These are phyloP conservation scores for Aspergillus neoniger DNA, from an alignment of 2,329 filamentous ascomycete species.

Conservation along the genomic window DNA sequence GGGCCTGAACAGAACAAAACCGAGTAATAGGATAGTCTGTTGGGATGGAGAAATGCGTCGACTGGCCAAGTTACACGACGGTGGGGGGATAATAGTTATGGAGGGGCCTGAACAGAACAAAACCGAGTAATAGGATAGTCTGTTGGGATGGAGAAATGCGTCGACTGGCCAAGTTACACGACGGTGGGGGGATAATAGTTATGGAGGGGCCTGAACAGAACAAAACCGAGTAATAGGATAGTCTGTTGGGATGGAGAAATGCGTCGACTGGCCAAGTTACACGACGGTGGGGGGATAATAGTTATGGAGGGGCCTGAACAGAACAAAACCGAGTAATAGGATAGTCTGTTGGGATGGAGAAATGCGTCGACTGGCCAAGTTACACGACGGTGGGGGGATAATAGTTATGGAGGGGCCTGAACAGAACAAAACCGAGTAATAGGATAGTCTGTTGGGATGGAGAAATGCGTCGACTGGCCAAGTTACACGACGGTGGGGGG, in stretches of 20 bases:
- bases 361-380: not conserved
- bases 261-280: not conserved
- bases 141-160: not conserved
- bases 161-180: not conserved
- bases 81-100: not conserved
- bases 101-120: not conserved
- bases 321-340: not conserved
- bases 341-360: too few relatives aligned
- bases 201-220: not conserved
- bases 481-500: not conserved
- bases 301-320: not conserved
- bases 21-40: not conserved
- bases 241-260: too few relatives aligned
- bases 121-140: not conserved
- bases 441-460: too few relatives aligned
- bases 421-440: not conserved
- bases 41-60: not conserved
- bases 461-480: not conserved
- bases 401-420: not conserved
- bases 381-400: not conserved
- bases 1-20: not conserved
- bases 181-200: not conserved
- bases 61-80: not conserved
- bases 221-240: not conserved
- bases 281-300: not conserved